A percentile compares a stretch with the other conserved stretches of the same genome.
phyloP scores from a whole-genome alignment of 2,329 filamentous ascomycete species.

The Xylariales sp. region DNA sequence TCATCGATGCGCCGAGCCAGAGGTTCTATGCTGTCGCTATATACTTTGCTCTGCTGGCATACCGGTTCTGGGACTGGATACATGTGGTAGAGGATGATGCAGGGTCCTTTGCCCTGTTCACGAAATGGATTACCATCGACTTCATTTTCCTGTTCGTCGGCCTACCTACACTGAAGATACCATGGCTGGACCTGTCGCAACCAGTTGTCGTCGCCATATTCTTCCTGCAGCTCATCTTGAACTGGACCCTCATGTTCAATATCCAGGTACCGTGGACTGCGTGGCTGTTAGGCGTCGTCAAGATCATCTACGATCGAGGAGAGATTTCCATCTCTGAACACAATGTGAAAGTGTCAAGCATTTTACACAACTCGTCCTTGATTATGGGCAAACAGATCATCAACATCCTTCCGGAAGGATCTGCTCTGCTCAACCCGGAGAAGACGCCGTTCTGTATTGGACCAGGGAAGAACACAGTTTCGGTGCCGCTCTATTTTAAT shows the following conservation, averaged over 20 bases:
- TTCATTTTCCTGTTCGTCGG: conserved; percentile 75
- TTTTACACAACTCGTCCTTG: conserved; percentile 86
- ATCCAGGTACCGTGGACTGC: conserved; percentile 73
- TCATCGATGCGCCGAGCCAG: conserved; percentile 88
- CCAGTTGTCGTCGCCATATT: conserved; percentile 68
- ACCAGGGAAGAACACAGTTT: conserved; percentile 52
- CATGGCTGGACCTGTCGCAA: conserved; percentile 91
- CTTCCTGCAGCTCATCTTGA: conserved; percentile 63
- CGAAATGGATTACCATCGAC: conserved; percentile 92
- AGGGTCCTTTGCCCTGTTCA: conserved; percentile 82
- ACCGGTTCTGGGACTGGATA: conserved; percentile 84
- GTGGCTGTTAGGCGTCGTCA: conserved; percentile 68
- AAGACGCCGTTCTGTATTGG: conserved; percentile 78
- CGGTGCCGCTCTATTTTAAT: conserved; percentile 86
- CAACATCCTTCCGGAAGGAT: conserved; percentile 94
- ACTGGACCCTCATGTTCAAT: conserved; percentile 90
- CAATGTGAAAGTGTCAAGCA: conserved; percentile 80
- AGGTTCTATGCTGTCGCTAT: conserved; percentile 80
- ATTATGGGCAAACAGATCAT: conserved; percentile 97
- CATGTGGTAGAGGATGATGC: conserved; percentile 74
- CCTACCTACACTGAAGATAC: conserved; percentile 82
- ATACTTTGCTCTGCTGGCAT: conserved; percentile 71
- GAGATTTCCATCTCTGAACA: conserved; percentile 92
- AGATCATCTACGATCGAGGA: conserved; percentile 76
- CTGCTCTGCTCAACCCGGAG: conserved; percentile 82